A percentile compares a stretch with the other conserved stretches of the same genome.
Conservation (phyloP, 495 filamentous ascomycete genomes). For the Penicillium odoratum region DNA sequence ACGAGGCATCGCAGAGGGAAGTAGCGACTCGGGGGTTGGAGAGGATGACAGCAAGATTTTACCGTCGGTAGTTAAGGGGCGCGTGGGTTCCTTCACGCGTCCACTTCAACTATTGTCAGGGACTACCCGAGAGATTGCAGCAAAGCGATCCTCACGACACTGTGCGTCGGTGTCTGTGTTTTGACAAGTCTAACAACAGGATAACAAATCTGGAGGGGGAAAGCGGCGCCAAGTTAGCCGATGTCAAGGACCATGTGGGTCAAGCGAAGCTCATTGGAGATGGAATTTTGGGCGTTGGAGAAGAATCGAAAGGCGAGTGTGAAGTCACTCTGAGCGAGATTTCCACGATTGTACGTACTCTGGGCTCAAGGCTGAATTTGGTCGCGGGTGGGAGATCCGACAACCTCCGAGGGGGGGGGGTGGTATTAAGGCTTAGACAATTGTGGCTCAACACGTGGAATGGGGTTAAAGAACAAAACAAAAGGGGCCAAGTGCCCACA, state of each 20-base stretch:
- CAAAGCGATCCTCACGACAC: not conserved
- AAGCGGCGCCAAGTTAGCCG: slow-evolving; percentile 11
- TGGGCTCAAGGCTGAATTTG: slow-evolving; percentile 13
- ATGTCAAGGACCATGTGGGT: slow-evolving; percentile 7
- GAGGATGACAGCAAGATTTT: slow-evolving; percentile 17
- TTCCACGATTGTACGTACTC: slow-evolving; percentile 19
- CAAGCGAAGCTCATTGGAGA: not conserved
- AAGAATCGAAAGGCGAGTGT: slow-evolving; percentile 1
- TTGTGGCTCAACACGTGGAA: slow-evolving; percentile 31
- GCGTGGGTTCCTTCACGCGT: slow-evolving; percentile 18
- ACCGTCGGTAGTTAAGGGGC: slow-evolving; percentile 15
- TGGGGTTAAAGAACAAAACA: slow-evolving; percentile 13
- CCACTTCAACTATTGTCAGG: slow-evolving; percentile 20
- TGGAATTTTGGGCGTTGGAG: not conserved
- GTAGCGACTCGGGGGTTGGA: slow-evolving; percentile 26
- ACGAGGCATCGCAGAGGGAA: slow-evolving; percentile 56
- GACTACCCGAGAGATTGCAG: slow-evolving; percentile 15
- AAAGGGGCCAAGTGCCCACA: slow-evolving; percentile 13
- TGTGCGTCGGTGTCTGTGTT: not conserved
- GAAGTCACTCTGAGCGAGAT: slow-evolving; percentile 1
- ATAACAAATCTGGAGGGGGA: slow-evolving; percentile 8
- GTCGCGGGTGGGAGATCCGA: slow-evolving; percentile 22
- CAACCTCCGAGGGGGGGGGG: slow-evolving; percentile 21
- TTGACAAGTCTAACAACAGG: slow-evolving; percentile 4
- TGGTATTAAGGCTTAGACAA: slow-evolving; percentile 10